Evolutionary conservation across 1,284 basidiomycete genomes (phyloP), one percentile per base, ranked within the genome.

Genomic region (Microbotryomycetes sp.): DNA sequence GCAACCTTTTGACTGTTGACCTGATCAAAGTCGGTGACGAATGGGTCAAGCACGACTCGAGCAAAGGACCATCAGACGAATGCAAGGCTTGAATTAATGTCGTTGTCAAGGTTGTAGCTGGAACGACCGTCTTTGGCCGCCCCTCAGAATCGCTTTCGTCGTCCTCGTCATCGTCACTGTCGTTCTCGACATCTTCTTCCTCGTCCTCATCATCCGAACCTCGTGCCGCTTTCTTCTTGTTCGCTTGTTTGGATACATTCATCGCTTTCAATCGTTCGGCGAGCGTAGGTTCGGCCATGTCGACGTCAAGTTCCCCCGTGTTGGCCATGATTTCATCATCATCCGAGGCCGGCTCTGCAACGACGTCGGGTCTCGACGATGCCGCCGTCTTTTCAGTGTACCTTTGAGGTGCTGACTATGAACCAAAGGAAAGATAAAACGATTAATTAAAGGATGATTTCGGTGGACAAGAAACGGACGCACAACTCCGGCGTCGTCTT

Each of bases 31-130:
- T 77, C 9, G 83, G 79, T 69, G 96, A 86, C 21, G 90, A 88
- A 76, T 97, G 91, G 21, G 77, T 75, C 30, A 99, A 79, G 77
- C 92, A 97, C 28, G 87, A 86, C 72, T 96, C 91, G 60, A 98
- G 79, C 45, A 98, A 79, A 5, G 85, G 84, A 0, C 87, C 83
- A 78, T 99, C 96, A 23, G 88, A 88, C 3, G 94, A 97, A 75
- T 99, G 94, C 51, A 99, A 79, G 0, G 96, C 94, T 77, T 99
- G 96, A 54, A 94, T 90, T 52, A 99, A 82, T 16, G 94, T 93
- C 56, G 92, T 87, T 26, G 94, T 91, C 57, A 98, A 82, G 1
- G 94, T 96, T 62, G 87, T 85, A 1, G 90, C 85, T 49, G 89
- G 89, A 45, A 89, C 82, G 23, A 83, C 77, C n/a, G 76, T 54